These are phyloP conservation scores for Spathaspora sp. DNA, from an alignment of 1,139 yeast genomes.

Conservation along the genomic window DNA sequence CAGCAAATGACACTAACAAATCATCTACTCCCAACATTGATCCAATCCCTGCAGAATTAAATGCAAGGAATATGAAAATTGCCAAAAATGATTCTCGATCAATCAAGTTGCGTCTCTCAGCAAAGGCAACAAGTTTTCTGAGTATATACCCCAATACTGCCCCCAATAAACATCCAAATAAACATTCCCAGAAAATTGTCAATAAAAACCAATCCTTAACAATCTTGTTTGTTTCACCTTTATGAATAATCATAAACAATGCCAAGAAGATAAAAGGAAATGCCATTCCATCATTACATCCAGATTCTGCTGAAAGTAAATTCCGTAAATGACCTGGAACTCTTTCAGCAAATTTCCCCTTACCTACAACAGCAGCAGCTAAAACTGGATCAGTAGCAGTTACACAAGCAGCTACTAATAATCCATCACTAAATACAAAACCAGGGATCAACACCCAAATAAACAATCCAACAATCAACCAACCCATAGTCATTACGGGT, in stretches of 20 bases:
- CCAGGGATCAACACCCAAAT: constrained; percentile 84
- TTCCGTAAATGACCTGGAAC: constrained; percentile 97
- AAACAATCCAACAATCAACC: constrained; percentile 85
- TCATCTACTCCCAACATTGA: constrained; percentile 92
- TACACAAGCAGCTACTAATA: constrained; percentile 85
- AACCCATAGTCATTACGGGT: constrained; percentile 94
- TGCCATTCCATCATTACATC: constrained; percentile 98
- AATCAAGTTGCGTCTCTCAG: constrained; percentile 72
- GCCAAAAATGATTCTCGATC: constrained; percentile 95
- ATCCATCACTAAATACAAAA: constrained; percentile 72
- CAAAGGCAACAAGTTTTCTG: constrained; percentile 72
- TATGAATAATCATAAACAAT: constrained; percentile 62
- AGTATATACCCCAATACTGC: constrained; percentile 73
- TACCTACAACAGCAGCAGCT: constrained; percentile 98
- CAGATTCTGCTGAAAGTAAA: constrained; percentile 88
- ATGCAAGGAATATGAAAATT: constrained; percentile 80
- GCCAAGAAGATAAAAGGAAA: constrained; percentile 89
- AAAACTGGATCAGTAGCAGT: constrained; percentile 98
- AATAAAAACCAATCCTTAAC: constrained; percentile 82
- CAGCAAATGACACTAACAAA: constrained; percentile 87
- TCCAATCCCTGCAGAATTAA: constrained; percentile 91
- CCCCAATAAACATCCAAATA: constrained; percentile 82
- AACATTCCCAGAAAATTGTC: constrained; percentile 84
- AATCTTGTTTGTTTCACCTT: constrained; percentile 65
- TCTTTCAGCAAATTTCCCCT: constrained; percentile 93